Evolutionary conservation across 768 basidiomycete genomes (phyloP).

Genomic region (Pholiota microspora): DNA sequence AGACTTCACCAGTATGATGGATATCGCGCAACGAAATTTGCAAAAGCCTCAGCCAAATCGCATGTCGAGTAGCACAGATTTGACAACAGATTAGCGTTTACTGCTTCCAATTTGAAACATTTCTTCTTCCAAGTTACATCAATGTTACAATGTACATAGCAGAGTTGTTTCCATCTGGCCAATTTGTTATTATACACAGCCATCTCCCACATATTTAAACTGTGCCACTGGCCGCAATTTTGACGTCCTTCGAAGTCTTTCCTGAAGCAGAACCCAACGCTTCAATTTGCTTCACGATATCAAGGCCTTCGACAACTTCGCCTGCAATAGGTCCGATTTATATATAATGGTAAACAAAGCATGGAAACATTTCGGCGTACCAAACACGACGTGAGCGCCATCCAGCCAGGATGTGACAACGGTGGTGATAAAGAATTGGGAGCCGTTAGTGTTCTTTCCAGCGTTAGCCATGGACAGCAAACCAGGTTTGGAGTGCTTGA

Average conservation of each 20-base stretch:
- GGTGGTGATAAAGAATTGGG: constrained; percentile 89
- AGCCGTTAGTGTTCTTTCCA: constrained; percentile 81
- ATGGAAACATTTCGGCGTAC: constrained; percentile 35
- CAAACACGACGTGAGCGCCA: constrained; percentile 85
- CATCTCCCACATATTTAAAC: constrained; percentile 24
- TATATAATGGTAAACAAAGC: too few relatives aligned
- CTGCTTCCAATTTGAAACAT: too few relatives aligned
- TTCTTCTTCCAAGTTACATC: too few relatives aligned
- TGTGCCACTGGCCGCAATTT: constrained; percentile 55
- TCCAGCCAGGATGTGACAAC: constrained; percentile 77
- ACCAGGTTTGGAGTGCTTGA: constrained; percentile 70
- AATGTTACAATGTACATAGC: too few relatives aligned
- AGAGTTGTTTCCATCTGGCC: background rate
- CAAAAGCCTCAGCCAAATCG: too few relatives aligned
- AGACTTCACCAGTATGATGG: too few relatives aligned
- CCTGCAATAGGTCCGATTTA: constrained; percentile 29
- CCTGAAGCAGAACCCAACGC: constrained; percentile 35
- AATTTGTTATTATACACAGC: background rate
- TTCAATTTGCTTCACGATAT: constrained; percentile 49
- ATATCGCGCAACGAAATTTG: too few relatives aligned
- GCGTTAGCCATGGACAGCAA: constrained; percentile 81
- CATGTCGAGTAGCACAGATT: too few relatives aligned
- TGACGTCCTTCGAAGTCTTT: constrained; percentile 40
- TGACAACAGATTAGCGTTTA: too few relatives aligned
- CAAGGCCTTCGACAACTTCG: constrained; percentile 66